Percentiles rank a stretch among this genome's conserved stretches.
These are phyloP conservation scores for Pezicula neosporulosa DNA, from an alignment of 2,329 filamentous ascomycete genomes.

Conservation along the genomic window DNA sequence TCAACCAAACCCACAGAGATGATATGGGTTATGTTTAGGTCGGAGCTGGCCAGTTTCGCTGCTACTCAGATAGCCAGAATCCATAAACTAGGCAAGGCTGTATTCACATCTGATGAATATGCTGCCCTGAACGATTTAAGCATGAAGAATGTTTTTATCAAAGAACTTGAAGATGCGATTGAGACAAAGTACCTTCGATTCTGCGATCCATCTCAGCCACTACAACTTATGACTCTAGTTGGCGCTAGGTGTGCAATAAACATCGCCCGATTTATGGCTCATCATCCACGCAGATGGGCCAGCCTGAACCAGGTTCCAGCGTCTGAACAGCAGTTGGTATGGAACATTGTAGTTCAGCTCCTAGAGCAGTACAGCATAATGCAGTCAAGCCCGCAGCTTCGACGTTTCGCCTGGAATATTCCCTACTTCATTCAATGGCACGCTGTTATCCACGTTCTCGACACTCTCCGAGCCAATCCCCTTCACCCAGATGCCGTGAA, in stretches of 20 bases:
- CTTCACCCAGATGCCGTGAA: conserved; percentile 23
- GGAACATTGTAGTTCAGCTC: conserved; percentile 28
- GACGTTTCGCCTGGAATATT: conserved; percentile 12
- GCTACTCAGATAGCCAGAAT: conserved; percentile 2
- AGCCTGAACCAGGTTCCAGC: conserved; percentile 10
- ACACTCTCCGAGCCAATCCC: conserved; percentile 16
- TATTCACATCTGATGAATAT: background rate
- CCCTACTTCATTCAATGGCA: conserved; percentile 20
- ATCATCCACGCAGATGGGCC: conserved; percentile 14
- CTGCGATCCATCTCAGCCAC: conserved; percentile 31
- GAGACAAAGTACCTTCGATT: conserved; percentile 34
- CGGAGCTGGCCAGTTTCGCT: conserved; percentile 6
- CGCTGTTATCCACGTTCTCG: conserved; percentile 21
- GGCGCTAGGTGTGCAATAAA: conserved; percentile 2
- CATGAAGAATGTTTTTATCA: conserved; percentile 4
- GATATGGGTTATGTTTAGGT: conserved; percentile 20
- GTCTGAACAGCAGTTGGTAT: conserved; percentile 17
- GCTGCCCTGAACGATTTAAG: background rate
- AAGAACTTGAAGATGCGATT: conserved; percentile 29
- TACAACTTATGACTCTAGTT: conserved; percentile 23
- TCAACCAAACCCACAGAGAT: conserved; percentile 54
- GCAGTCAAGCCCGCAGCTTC: conserved; percentile 24
- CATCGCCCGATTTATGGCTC: conserved; percentile 13
- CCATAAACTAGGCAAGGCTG: background rate
- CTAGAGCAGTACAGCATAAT: conserved; percentile 26